A percentile compares a stretch with the other conserved stretches of the same genome.
Evolutionary conservation across 2,329 filamentous ascomycete genomes (phyloP).

Genomic region (Talaromyces sp.): DNA sequence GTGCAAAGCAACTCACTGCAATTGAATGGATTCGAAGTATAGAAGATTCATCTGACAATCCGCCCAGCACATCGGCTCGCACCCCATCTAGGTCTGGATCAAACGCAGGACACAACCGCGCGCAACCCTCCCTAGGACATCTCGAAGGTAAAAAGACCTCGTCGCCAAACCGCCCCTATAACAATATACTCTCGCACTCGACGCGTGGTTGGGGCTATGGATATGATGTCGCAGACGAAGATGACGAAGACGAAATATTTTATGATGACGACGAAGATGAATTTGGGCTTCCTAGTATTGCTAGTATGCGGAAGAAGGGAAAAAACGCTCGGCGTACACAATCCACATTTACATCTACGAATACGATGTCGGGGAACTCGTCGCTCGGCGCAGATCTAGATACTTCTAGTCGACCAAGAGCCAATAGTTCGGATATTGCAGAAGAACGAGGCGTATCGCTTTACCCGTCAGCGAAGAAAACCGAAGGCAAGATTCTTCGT

Average conservation of each 20-base stretch:
- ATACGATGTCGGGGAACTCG: slow-evolving; percentile 10
- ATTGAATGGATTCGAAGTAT: neutral
- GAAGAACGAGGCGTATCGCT: slow-evolving; percentile 79
- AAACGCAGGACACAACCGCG: slow-evolving; percentile 51
- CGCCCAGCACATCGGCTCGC: slow-evolving; percentile 51
- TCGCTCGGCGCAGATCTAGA: slow-evolving; percentile 32
- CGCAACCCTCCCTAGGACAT: slow-evolving; percentile 53
- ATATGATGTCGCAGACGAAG: slow-evolving; percentile 65
- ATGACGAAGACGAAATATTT: slow-evolving; percentile 67
- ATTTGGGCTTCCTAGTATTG: slow-evolving; percentile 88
- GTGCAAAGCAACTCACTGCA: slow-evolving; percentile 39
- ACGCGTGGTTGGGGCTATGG: slow-evolving; percentile 79
- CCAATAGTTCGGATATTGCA: slow-evolving; percentile 90
- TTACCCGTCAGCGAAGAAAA: slow-evolving; percentile 86
- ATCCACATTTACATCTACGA: slow-evolving; percentile 33
- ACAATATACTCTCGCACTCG: slow-evolving; percentile 75
- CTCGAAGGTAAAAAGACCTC: slow-evolving; percentile 33
- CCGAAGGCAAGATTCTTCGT: slow-evolving; percentile 89
- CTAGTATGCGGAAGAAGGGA: slow-evolving; percentile 78
- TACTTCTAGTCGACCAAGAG: slow-evolving; percentile 55
- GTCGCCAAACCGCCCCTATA: slow-evolving; percentile 71
- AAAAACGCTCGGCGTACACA: slow-evolving; percentile 48
- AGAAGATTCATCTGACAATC: neutral
- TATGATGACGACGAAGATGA: slow-evolving; percentile 92
- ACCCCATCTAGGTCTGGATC: slow-evolving; percentile 68